Evolutionary conservation across 768 basidiomycete species (phyloP).

Genomic region (Peribolospora kevripleyi): DNA sequence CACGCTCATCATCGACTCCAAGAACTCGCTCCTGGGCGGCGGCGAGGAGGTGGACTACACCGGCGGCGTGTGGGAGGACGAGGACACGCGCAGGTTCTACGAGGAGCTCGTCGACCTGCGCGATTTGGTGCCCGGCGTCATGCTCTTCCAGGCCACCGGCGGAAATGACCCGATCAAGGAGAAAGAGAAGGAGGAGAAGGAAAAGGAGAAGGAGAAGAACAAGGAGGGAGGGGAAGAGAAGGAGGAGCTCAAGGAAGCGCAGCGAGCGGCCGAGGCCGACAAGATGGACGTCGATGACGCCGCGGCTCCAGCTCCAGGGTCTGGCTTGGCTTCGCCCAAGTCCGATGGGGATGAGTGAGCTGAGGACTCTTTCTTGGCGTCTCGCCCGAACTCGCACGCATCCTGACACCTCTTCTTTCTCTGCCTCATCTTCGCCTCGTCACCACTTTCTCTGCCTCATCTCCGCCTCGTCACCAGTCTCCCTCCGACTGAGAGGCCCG

Average conservation of each 20-base stretch:
- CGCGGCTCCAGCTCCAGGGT: constrained; percentile 5
- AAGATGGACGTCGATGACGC: constrained; percentile 24
- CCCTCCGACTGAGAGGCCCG: too few relatives aligned
- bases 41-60: constrained; percentile 34
- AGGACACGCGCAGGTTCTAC: constrained; percentile 80
- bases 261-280: constrained; percentile 22
- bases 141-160: constrained; percentile 24
- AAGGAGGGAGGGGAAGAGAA: not conserved
- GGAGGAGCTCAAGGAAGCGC: constrained; percentile 15
- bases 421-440: too few relatives aligned
- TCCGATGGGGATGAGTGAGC: not conserved
- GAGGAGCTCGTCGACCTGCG: constrained; percentile 78
- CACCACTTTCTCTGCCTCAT: too few relatives aligned
- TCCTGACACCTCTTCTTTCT: too few relatives aligned
- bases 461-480: too few relatives aligned
- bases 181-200: constrained; percentile 16
- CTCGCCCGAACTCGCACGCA: too few relatives aligned
- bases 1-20: constrained; percentile 19
- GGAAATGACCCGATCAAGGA: constrained; percentile 31
- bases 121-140: constrained; percentile 68
- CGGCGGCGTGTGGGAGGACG: constrained; percentile 91
- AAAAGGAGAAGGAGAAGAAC: constrained; percentile 3
- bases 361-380: too few relatives aligned
- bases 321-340: not conserved
- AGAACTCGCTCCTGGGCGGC: constrained; percentile 23